Conservation (phyloP, 768 basidiomycete species). For the Gelatoporia subvermispora region DNA sequence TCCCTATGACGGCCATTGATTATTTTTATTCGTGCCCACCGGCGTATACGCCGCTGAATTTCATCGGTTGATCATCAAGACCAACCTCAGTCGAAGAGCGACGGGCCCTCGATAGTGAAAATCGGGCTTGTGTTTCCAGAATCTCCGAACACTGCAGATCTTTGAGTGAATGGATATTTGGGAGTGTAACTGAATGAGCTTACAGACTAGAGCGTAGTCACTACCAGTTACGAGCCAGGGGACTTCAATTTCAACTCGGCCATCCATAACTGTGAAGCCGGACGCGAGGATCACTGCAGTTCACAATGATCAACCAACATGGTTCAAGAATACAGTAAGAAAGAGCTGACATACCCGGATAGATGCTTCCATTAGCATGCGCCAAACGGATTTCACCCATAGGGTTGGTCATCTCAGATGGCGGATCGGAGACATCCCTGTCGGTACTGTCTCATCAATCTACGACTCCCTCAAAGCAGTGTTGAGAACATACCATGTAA, state of each 20-base stretch:
- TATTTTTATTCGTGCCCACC: no score
- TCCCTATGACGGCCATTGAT: no score
- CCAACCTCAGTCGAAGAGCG: not conserved
- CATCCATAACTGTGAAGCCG: conserved; percentile 31
- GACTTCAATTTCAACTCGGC: conserved; percentile 31
- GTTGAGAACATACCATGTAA: conserved; percentile 18
- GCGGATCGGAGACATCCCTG: conserved; percentile 30
- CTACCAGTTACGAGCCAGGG: conserved; percentile 27
- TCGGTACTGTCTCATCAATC: not conserved
- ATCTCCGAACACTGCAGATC: conserved; percentile 44
- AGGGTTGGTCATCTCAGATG: conserved; percentile 34
- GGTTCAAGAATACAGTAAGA: no score
- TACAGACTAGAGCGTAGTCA: conserved; percentile 36
- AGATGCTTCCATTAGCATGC: conserved; percentile 17
- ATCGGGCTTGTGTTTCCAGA: conserved; percentile 38
- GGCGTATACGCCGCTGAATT: no score
- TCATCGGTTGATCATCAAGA: no score
- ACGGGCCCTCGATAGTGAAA: conserved; percentile 29
- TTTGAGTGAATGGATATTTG: no score
- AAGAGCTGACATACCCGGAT: conserved; percentile 18
- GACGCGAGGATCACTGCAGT: conserved; percentile 27
- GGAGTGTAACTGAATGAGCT: conserved; percentile 22
- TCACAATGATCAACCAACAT: no score
- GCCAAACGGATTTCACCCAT: conserved; percentile 12
- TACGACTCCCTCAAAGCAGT: not conserved